Base-by-base conservation (phyloP, 352 stramenopile species). In the Thalassiosira exigua region DNA sequence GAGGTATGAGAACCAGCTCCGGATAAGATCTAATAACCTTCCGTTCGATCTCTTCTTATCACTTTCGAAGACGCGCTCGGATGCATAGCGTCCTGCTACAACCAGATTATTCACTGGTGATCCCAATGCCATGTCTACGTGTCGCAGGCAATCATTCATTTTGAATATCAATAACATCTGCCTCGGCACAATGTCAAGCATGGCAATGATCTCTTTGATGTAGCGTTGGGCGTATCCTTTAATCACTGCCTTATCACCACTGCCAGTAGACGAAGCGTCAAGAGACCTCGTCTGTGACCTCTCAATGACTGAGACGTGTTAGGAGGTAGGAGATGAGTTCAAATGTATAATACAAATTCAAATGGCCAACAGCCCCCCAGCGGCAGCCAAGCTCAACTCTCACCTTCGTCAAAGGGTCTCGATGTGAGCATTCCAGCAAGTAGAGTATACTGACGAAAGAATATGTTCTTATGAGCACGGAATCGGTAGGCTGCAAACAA, bases 401-500 rank as follows among this genome's bases (percentile, higher is more conserved):
- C n/a, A 56, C 5, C 46, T 86, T 95, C 91, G 85, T 96, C 92
- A 81, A 94, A 96, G 17, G 92, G 92, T 29, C 90, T 71, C 14
- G 86, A 89, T 14, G 92, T 96, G 5, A 97, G 58, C 73, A 97
- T 95, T 24, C 91, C 91, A 22, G 94, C 91, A 52, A 97, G 86
- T 0, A 97, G 69, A 29, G 91, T 79, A 72, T 95, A 96, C 66
- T 89, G 58, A 19, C 30, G 26, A 26, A 36, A 30, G 19, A 70
- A 58, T 11, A 22, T 4, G 44, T 46, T 46, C 9, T 17, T 17
- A 46, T 46, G 36, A 46, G 36, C 36, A 46, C 7, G 17, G 17
- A 46, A 46, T 69, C 5, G 19, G 19, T n/a, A n/a, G n/a, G n/a
- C n/a, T n/a, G n/a, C n/a, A n/a, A n/a, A n/a, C n/a, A n/a, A n/a